Base-by-base conservation (phyloP, 495 filamentous ascomycete species). In the Aspergillus diversus region DNA sequence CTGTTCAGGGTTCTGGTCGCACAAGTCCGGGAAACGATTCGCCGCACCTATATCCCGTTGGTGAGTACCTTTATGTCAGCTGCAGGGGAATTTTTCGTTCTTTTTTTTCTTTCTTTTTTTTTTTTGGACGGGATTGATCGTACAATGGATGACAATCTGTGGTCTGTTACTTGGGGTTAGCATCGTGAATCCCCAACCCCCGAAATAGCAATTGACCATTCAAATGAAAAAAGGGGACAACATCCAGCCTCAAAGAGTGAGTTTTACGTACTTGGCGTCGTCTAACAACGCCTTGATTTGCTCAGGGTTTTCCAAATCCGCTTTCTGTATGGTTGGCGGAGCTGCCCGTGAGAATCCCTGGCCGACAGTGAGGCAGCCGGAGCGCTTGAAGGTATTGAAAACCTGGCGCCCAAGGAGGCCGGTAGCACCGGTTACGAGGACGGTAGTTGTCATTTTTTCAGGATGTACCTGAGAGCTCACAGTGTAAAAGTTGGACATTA, bases 21-120 rank as follows among this genome's bases (percentile, higher is more conserved):
- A 92, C 68, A 89, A 87, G 66, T 97, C 93, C 3, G 93, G 93
- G 66, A 87, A 95, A 63, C 92, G 88, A 64, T 97, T 93, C n/a
- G 93, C 93, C 34, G 93, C 93, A 75, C 91, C 89, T 93, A 65
- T 42, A 35, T 33, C 33, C 31, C 32, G 47, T 46, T 33, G 21
- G 21, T 27, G 21, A 27, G 21, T 27, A 27, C 21, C 21, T 27
- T 27, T 27, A 27, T 27, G 21, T 27, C 21, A 27, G 21, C 21
- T 27, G 21, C 21, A 27, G 21, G 21, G 21, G 21, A 27, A 27
- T 27, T 1, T 27, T 27, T n/a, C n/a, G n/a, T n/a, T n/a, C n/a
- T n/a, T n/a, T n/a, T n/a, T n/a, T n/a, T n/a, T n/a, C n/a, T n/a
- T n/a, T n/a, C n/a, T n/a, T 37, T 57, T 17, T 12, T 34, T 9